phyloP scores from a whole-genome alignment of 495 filamentous ascomycete genomes.

The Penicillium lividum region DNA sequence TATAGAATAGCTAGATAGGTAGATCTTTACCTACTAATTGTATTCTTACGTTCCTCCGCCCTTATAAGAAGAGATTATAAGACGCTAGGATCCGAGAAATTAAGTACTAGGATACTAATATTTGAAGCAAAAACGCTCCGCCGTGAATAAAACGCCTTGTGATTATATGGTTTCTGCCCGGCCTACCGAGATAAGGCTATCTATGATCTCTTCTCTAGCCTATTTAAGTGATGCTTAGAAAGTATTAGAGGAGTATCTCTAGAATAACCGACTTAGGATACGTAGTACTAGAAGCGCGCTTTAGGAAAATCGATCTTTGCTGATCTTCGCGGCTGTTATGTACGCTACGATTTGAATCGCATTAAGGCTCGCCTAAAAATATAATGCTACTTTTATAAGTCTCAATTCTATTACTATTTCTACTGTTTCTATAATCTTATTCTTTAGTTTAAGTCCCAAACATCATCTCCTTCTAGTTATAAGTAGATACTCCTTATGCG shows the following conservation, averaged over 20 bases:
- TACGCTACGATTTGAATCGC: no score
- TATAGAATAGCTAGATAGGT: slow-evolving; percentile 8
- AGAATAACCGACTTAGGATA: not conserved
- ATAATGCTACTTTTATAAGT: no score
- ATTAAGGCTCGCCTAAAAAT: no score
- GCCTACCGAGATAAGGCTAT: not conserved
- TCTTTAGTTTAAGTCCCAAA: not conserved
- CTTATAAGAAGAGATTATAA: slow-evolving; percentile 8
- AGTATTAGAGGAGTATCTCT: not conserved
- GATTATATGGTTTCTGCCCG: not conserved
- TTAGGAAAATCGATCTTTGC: not conserved
- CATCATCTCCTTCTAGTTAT: not conserved
- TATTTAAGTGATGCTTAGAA: not conserved
- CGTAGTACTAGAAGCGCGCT: not conserved
- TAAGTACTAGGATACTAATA: not conserved
- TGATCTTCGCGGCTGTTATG: not conserved
- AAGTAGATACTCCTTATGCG: no score
- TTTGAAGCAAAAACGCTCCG: not conserved
- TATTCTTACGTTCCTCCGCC: slow-evolving; percentile 2
- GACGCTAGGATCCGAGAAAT: not conserved
- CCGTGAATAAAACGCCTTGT: not conserved
- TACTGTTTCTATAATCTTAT: not conserved
- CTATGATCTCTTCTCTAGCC: not conserved
- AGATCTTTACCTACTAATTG: slow-evolving; percentile 11
- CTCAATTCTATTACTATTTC: not conserved